Conservation (phyloP, 2,329 filamentous ascomycete genomes). For the Cordyceps tenuipes region DNA sequence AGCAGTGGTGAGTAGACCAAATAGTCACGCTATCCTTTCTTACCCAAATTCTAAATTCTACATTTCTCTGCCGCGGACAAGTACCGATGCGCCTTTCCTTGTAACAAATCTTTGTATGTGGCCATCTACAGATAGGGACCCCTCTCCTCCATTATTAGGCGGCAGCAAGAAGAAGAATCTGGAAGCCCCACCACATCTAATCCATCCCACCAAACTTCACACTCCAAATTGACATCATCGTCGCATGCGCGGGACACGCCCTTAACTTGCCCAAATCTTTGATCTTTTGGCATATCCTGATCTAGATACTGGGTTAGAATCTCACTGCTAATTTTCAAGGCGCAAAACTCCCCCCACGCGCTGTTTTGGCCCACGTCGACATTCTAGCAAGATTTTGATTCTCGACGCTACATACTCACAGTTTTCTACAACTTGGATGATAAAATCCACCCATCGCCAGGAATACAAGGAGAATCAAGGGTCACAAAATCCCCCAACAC, state of each 20-base stretch:
- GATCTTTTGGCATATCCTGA: background rate
- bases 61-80: too few species aligned
- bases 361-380: background rate
- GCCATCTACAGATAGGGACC: too few species aligned
- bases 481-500: background rate
- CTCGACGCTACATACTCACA: background rate
- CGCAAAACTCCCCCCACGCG: background rate
- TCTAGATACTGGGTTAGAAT: too few species aligned
- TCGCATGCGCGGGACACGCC: background rate
- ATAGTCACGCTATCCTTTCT: too few species aligned
- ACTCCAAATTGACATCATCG: background rate
- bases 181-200: background rate
- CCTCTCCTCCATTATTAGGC: too few species aligned
- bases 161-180: background rate
- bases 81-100: too few species aligned
- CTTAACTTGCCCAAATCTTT: background rate
- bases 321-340: background rate
- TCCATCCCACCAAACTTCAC: slow-evolving; percentile 5
- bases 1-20: too few species aligned
- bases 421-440: background rate
- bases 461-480: background rate
- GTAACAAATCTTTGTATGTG: too few species aligned
- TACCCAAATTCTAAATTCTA: too few species aligned
- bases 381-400: background rate
- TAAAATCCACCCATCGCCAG: background rate